phyloP scores from a whole-genome alignment of 345 rosid species.

The Cardiospermum halicacabum region DNA sequence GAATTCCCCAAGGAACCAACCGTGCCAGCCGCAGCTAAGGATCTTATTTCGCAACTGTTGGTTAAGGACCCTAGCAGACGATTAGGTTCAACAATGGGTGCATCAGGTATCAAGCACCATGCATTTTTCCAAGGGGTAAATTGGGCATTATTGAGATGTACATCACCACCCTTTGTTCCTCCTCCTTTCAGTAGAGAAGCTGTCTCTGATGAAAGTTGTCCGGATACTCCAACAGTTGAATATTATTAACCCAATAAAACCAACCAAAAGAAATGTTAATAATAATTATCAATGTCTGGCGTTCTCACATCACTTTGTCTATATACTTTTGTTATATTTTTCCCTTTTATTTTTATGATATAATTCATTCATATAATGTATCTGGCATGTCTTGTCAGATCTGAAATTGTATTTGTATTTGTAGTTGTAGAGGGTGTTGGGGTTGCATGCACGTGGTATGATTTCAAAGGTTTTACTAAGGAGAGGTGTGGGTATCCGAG shows the following conservation, averaged over 20 bases:
- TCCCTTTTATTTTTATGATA: background rate
- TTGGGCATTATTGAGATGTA: slow-evolving; percentile 90
- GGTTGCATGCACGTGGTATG: too few relatives aligned
- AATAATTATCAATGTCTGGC: too few relatives aligned
- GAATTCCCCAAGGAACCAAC: slow-evolving; percentile 80
- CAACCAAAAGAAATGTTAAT: background rate
- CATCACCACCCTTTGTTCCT: slow-evolving; percentile 73
- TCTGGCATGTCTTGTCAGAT: background rate
- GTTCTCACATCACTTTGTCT: background rate
- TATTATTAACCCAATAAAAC: slow-evolving; percentile 47
- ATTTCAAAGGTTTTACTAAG: too few relatives aligned
- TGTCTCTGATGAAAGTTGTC: slow-evolving; percentile 65
- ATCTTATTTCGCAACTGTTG: slow-evolving; percentile 62
- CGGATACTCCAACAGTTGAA: slow-evolving; percentile 64
- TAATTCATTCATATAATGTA: background rate
- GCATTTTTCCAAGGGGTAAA: slow-evolving; percentile 81
- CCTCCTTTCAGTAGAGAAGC: slow-evolving; percentile 53
- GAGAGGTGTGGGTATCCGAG: too few relatives aligned
- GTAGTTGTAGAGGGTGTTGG: too few relatives aligned
- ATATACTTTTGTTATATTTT: background rate
- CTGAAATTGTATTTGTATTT: too few relatives aligned
- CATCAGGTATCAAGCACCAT: slow-evolving; percentile 78
- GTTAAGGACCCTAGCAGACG: slow-evolving; percentile 73
- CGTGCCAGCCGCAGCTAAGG: slow-evolving; percentile 56
- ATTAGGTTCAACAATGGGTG: slow-evolving; percentile 75